phyloP scores from a whole-genome alignment of 176 grass and related monocot species.

The Phyllostachys edulis region DNA sequence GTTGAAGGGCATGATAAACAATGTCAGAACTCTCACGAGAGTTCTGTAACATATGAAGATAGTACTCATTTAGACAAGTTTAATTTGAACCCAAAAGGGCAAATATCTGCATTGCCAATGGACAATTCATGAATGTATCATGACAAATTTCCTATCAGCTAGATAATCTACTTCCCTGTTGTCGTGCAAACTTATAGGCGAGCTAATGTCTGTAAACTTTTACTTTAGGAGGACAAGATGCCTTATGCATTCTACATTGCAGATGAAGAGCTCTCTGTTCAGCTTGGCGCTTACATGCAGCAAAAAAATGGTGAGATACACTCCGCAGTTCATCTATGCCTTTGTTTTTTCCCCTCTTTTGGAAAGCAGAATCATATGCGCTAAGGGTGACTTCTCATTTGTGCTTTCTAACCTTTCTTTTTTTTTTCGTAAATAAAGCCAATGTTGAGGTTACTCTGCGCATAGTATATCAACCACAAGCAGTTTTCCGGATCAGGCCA shows the following conservation, averaged over 20 bases:
- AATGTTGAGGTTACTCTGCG: conserved; percentile 77
- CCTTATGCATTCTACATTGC: conserved; percentile 92
- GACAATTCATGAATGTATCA: not conserved
- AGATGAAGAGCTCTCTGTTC: conserved; percentile 74
- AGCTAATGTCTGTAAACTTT: not conserved
- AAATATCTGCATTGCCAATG: not conserved
- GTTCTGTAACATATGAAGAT: not conserved
- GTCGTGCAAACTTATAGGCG: not conserved
- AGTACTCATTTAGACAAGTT: not conserved
- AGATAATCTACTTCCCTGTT: not conserved
- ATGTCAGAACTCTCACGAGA: no score
- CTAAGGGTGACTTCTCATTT: conserved; percentile 15
- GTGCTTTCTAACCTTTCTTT: not conserved
- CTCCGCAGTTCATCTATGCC: not conserved
- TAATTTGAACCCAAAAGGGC: not conserved
- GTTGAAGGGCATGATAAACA: not conserved
- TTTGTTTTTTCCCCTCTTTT: not conserved
- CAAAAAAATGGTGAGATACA: conserved; percentile 65
- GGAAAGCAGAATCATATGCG: not conserved
- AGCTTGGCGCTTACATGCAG: conserved; percentile 73
- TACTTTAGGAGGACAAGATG: conserved; percentile 72
- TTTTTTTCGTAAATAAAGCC: conserved; percentile 39
- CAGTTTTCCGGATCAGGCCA: conserved; percentile 80
- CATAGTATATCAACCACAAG: conserved; percentile 92
- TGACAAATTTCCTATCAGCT: not conserved